Evolutionary conservation across 169 alveolate genomes (phyloP).

Genomic region (Theileria equi): DNA sequence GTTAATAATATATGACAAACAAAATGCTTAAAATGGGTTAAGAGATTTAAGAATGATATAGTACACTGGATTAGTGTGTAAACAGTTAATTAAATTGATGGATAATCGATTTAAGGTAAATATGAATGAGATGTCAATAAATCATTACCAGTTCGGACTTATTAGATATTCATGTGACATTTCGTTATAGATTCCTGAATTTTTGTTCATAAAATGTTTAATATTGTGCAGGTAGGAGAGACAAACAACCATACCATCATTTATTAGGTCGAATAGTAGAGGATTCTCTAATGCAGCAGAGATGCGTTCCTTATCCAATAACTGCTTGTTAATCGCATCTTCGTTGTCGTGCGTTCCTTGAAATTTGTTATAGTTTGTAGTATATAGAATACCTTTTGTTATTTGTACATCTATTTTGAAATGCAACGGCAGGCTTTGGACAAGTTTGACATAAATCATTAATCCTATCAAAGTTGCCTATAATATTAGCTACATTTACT

Average conservation of each 20-base stretch:
- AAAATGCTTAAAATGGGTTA: too few species aligned
- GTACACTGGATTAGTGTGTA: too few species aligned
- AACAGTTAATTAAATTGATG: too few species aligned
- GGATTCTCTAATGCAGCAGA: slow-evolving; percentile 94
- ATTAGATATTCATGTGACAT: too few species aligned
- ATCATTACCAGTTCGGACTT: too few species aligned
- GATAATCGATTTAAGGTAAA: too few species aligned
- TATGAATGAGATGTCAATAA: too few species aligned
- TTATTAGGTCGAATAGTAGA: slow-evolving; percentile 77
- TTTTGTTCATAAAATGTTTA: neutral
- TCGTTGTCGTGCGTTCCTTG: slow-evolving; percentile 89
- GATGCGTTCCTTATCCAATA: slow-evolving; percentile 95
- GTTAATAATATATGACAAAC: too few species aligned
- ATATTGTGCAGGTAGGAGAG: neutral
- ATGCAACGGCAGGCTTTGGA: slow-evolving; percentile 83
- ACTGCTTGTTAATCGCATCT: slow-evolving; percentile 88
- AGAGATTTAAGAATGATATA: too few species aligned
- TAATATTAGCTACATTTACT: neutral
- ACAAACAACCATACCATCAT: slow-evolving; percentile 25
- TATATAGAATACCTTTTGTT: slow-evolving; percentile 16
- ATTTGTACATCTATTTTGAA: slow-evolving; percentile 79
- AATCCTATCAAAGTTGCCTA: slow-evolving; percentile 95
- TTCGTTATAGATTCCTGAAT: too few species aligned
- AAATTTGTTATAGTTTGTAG: slow-evolving; percentile 30
- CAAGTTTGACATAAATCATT: slow-evolving; percentile 89